These are phyloP conservation scores for Colletotrichum agaves DNA, from an alignment of 2,329 filamentous ascomycete genomes.

Conservation along the genomic window DNA sequence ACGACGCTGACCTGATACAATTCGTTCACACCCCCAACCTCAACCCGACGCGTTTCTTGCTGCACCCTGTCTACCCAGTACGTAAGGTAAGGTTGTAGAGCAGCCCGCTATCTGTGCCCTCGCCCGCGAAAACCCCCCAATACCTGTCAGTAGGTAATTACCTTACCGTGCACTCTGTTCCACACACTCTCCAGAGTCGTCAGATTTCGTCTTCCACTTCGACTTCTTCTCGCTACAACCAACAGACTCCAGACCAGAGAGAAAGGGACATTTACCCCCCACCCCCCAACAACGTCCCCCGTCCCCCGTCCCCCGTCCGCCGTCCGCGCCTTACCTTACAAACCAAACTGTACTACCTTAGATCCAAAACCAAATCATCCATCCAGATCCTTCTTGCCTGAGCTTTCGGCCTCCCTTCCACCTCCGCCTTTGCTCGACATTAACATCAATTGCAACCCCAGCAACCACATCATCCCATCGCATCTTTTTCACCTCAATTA, in stretches of 20 bases:
- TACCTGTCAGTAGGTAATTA: neutral
- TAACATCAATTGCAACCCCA: neutral
- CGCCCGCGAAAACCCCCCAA: conserved; percentile 2
- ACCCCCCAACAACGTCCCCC: too few species aligned
- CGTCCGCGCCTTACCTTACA: neutral
- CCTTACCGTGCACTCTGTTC: conserved; percentile 7
- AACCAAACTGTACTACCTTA: neutral
- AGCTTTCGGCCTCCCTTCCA: conserved; percentile 2
- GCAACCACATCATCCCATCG: neutral
- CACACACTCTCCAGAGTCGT: conserved; percentile 2
- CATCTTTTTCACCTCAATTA: neutral
- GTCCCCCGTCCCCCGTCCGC: neutral
- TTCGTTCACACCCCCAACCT: too few species aligned
- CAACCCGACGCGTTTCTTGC: conserved; percentile 17
- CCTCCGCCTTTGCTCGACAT: neutral
- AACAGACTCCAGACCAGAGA: conserved; percentile 1
- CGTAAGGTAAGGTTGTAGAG: neutral
- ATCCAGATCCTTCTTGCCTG: conserved; percentile 3
- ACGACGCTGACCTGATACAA: too few species aligned
- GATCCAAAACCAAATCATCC: neutral
- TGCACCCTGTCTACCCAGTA: conserved; percentile 14
- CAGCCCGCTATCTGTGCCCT: neutral
- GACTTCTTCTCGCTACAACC: conserved; percentile 11
- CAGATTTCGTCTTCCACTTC: neutral
- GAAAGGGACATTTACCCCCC: neutral